These are phyloP conservation scores for Grosmannia clavigera DNA, from an alignment of 2,329 filamentous ascomycete genomes.

Conservation along the genomic window DNA sequence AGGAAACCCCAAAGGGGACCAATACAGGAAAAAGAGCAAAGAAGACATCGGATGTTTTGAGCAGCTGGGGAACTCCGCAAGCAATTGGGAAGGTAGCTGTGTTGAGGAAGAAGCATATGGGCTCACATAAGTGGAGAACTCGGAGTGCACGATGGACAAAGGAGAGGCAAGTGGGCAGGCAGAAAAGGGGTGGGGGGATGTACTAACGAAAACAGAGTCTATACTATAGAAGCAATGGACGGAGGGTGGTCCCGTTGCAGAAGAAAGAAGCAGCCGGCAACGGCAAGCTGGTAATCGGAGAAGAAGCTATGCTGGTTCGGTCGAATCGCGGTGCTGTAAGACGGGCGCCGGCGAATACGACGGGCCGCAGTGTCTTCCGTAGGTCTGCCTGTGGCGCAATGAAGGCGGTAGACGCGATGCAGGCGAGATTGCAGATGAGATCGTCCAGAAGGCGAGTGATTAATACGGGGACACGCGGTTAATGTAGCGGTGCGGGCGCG, in stretches of 20 bases:
- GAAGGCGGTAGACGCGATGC: not conserved
- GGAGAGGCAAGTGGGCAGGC: not conserved
- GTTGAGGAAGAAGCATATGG: not conserved
- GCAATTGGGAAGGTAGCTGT: not conserved
- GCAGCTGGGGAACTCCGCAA: not conserved
- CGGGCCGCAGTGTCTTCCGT: not conserved
- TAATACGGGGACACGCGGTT: no score
- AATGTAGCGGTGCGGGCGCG: no score
- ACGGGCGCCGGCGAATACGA: not conserved
- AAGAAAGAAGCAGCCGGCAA: no score
- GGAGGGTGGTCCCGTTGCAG: no score
- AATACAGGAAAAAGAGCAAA: not conserved
- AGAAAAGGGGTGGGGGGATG: not conserved
- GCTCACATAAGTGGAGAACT: not conserved
- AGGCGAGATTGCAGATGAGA: not conserved
- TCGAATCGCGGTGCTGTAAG: not conserved
- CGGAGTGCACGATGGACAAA: not conserved
- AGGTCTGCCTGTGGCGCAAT: not conserved
- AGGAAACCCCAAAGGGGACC: not conserved
- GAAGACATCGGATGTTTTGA: not conserved
- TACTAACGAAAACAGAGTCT: no score
- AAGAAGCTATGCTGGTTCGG: no score
- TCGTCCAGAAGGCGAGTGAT: not conserved
- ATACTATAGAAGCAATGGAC: no score
- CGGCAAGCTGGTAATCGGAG: not conserved